These are phyloP conservation scores for Claviceps sp. DNA, from an alignment of 2,329 filamentous ascomycete genomes.

Conservation along the genomic window DNA sequence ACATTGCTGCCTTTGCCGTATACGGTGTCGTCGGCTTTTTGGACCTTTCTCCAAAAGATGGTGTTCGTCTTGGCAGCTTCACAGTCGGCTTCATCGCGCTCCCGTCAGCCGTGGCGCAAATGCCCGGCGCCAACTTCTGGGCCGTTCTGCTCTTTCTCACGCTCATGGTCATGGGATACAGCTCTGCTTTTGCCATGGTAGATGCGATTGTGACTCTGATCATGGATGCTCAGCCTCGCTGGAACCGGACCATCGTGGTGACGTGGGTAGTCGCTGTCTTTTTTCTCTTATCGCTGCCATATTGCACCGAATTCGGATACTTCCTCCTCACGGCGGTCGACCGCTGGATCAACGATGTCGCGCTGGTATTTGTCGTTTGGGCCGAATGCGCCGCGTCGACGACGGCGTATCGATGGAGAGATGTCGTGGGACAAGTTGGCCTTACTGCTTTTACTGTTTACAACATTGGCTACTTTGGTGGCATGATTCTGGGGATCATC, in stretches of 20 bases:
- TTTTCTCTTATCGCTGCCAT: conserved; percentile 40
- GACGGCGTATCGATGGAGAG: conserved; percentile 37
- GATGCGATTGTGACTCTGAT: conserved; percentile 41
- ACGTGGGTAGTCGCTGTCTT: conserved; percentile 33
- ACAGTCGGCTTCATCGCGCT: conserved; percentile 45
- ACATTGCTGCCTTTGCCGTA: conserved; percentile 32
- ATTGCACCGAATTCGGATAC: conserved; percentile 44
- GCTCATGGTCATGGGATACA: conserved; percentile 42
- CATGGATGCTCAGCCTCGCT: conserved; percentile 36
- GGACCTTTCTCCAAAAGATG: conserved; percentile 21
- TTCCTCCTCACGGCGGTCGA: conserved; percentile 41
- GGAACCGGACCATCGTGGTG: conserved; percentile 33
- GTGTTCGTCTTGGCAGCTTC: conserved; percentile 36
- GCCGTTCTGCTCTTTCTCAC: conserved; percentile 45
- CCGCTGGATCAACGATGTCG: conserved; percentile 41
- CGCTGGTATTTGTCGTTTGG: conserved; percentile 41
- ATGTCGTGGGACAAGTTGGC: conserved; percentile 31
- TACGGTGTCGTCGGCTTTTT: conserved; percentile 43
- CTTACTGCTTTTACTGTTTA: conserved; percentile 28
- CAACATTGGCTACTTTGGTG: conserved; percentile 39
- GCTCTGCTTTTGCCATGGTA: conserved; percentile 45
- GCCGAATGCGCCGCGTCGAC: conserved; percentile 38
- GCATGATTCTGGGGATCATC: conserved; percentile 35
- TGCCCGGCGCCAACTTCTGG: conserved; percentile 46
- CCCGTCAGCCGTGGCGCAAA: conserved; percentile 40